Evolutionary conservation across 345 rosid genomes (phyloP).

Genomic region (Boechera divaricarpa): DNA sequence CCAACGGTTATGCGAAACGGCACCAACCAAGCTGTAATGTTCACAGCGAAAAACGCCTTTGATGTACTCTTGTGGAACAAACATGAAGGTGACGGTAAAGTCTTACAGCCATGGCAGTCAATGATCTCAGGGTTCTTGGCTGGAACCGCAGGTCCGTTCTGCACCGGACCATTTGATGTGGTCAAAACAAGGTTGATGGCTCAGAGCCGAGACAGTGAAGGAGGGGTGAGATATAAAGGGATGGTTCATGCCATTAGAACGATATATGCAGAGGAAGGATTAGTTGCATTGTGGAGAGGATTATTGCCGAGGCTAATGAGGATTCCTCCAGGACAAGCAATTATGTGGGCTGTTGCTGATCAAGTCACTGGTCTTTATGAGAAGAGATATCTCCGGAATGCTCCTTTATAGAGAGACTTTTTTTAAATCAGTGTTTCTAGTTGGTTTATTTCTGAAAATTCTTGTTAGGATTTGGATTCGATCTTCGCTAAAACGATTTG

Average conservation of each 20-base stretch:
- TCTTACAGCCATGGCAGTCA: constrained; percentile 90
- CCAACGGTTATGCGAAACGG: constrained; percentile 98
- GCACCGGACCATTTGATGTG: constrained; percentile 98
- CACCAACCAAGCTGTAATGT: constrained; percentile 97
- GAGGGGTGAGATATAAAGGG: constrained; percentile 76
- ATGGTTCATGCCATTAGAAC: constrained; percentile 91
- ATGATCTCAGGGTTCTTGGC: constrained; percentile 97
- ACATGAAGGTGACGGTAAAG: constrained; percentile 90
- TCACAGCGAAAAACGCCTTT: constrained; percentile 85
- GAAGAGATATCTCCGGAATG: constrained; percentile 57
- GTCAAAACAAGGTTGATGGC: constrained; percentile 98
- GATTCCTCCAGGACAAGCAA: constrained; percentile 98
- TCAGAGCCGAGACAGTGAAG: constrained; percentile 62
- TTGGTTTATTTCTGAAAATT: constrained; percentile 2
- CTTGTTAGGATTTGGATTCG: constrained; percentile 1
- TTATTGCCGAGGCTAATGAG: constrained; percentile 94
- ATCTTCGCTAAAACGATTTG: neutral
- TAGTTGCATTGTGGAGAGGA: constrained; percentile 87
- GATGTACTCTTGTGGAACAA: constrained; percentile 89
- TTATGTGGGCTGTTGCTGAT: constrained; percentile 99
- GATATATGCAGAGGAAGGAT: constrained; percentile 84
- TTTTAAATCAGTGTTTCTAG: neutral
- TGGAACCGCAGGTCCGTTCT: constrained; percentile 89
- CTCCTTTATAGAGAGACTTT: constrained; percentile 45
- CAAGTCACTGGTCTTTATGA: constrained; percentile 86